phyloP scores from a whole-genome alignment of 2,329 filamentous ascomycete genomes.

The Teratosphaeria gauchensis region DNA sequence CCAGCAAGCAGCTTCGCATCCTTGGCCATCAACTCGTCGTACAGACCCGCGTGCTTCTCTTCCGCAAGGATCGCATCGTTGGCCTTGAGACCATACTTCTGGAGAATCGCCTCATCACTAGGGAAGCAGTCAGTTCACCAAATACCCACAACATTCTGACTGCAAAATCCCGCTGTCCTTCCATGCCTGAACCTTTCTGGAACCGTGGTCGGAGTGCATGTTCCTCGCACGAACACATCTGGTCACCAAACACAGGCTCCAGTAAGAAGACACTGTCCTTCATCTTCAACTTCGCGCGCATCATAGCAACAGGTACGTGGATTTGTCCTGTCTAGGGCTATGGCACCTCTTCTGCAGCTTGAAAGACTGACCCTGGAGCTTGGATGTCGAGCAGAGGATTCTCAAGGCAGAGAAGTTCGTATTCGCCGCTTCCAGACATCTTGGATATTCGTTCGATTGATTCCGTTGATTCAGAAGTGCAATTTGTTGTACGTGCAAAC shows the following conservation, averaged over 20 bases:
- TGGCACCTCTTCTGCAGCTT: not conserved
- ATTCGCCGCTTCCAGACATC: slow-evolving; percentile 44
- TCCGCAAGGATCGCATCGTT: slow-evolving; percentile 97
- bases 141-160: not conserved
- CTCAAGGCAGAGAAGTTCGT: slow-evolving; percentile 84
- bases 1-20: slow-evolving; percentile 94
- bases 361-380: slow-evolving; percentile 51
- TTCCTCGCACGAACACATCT: not conserved
- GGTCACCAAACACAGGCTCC: slow-evolving; percentile 6
- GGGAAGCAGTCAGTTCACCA: slow-evolving; percentile 18
- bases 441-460: not conserved
- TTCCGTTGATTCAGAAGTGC: not conserved
- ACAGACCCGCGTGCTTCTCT: slow-evolving; percentile 79
- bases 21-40: slow-evolving; percentile 76
- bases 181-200: too few relatives aligned
- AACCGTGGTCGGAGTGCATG: not conserved
- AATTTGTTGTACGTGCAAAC: not conserved
- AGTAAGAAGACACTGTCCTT: too few relatives aligned
- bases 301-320: not conserved
- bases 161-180: too few relatives aligned
- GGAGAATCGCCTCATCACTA: slow-evolving; percentile 72
- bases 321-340: not conserved
- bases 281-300: too few relatives aligned
- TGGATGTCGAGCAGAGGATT: slow-evolving; percentile 98
- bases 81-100: slow-evolving; percentile 87